Percentiles rank a stretch among this genome's conserved stretches.
phyloP scores from a whole-genome alignment of 78 protist species.

The Dictyostelium citrinum region DNA sequence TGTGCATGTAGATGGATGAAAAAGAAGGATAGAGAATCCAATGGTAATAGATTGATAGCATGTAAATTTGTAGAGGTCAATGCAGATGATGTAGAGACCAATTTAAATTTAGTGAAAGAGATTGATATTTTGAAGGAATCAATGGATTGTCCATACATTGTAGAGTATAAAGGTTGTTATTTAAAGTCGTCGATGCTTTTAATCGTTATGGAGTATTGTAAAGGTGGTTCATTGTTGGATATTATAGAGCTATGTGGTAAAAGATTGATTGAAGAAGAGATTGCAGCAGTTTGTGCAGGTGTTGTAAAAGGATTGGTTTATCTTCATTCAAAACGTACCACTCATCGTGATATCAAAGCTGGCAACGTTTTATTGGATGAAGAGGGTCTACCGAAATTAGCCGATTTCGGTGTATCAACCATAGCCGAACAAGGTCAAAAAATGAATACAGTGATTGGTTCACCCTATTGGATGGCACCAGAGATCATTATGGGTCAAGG shows the following conservation, averaged over 20 bases:
- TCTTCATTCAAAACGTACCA: constrained; percentile 50
- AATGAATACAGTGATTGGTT: constrained; percentile 92
- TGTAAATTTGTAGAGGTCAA: constrained; percentile 64
- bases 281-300: constrained; percentile 81
- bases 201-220: constrained; percentile 78
- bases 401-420: constrained; percentile 66
- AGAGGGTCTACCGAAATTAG: constrained; percentile 67
- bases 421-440: constrained; percentile 78
- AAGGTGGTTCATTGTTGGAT: constrained; percentile 62
- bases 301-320: constrained; percentile 75
- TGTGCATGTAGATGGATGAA: constrained; percentile 78
- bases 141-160: constrained; percentile 76
- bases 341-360: constrained; percentile 79
- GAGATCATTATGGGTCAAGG: constrained; percentile 87
- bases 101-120: constrained; percentile 54
- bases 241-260: constrained; percentile 49
- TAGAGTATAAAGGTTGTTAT: constrained; percentile 79
- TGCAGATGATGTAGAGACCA: constrained; percentile 58
- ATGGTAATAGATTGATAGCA: constrained; percentile 62
- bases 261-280: constrained; percentile 53
- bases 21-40: constrained; percentile 48
- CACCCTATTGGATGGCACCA: constrained; percentile 98
- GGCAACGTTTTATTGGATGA: constrained; percentile 73
- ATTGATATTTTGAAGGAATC: constrained; percentile 67
- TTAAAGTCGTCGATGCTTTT: constrained; percentile 44